Evolutionary conservation across 2,329 filamentous ascomycete genomes (phyloP).

Genomic region (Aspergillus vadensis): DNA sequence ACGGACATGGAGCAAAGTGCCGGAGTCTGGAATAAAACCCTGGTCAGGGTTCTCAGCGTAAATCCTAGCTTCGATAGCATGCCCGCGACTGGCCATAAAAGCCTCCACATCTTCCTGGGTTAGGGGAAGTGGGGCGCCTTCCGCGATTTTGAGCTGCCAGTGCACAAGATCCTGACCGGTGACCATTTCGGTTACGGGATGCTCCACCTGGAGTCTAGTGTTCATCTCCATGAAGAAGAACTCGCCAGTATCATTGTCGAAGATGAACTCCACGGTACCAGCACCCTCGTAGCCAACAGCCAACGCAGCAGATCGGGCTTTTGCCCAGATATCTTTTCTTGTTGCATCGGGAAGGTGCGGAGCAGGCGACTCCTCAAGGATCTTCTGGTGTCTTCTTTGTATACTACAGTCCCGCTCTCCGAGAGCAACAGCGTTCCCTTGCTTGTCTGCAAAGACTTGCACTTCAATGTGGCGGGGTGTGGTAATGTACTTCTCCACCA

Average conservation of each 20-base stretch:
- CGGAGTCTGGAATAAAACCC: slow-evolving; percentile 93
- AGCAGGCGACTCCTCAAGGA: slow-evolving; percentile 66
- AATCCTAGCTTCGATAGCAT: slow-evolving; percentile 92
- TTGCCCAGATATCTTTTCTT: slow-evolving; percentile 66
- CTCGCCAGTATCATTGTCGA: slow-evolving; percentile 66
- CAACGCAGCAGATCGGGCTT: slow-evolving; percentile 63
- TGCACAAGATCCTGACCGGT: slow-evolving; percentile 80
- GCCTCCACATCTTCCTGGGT: slow-evolving; percentile 66
- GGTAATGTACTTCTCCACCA: slow-evolving; percentile 69
- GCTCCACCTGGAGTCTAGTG: slow-evolving; percentile 89
- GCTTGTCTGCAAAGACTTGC: slow-evolving; percentile 66
- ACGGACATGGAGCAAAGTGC: slow-evolving; percentile 77
- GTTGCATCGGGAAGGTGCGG: slow-evolving; percentile 62
- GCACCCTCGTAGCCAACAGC: slow-evolving; percentile 68
- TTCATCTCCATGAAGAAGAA: slow-evolving; percentile 76
- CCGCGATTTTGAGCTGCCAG: slow-evolving; percentile 90
- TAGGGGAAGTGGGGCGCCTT: slow-evolving; percentile 67
- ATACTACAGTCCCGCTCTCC: slow-evolving; percentile 69
- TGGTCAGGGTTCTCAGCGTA: slow-evolving; percentile 93
- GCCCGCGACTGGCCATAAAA: slow-evolving; percentile 73
- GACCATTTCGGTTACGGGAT: slow-evolving; percentile 85
- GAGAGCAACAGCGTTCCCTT: slow-evolving; percentile 65
- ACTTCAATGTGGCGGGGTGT: slow-evolving; percentile 68
- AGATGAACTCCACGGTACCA: slow-evolving; percentile 69
- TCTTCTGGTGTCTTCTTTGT: slow-evolving; percentile 66